These are phyloP conservation scores for Quercus suber DNA, from an alignment of 306 rosid species.

Conservation along the genomic window DNA sequence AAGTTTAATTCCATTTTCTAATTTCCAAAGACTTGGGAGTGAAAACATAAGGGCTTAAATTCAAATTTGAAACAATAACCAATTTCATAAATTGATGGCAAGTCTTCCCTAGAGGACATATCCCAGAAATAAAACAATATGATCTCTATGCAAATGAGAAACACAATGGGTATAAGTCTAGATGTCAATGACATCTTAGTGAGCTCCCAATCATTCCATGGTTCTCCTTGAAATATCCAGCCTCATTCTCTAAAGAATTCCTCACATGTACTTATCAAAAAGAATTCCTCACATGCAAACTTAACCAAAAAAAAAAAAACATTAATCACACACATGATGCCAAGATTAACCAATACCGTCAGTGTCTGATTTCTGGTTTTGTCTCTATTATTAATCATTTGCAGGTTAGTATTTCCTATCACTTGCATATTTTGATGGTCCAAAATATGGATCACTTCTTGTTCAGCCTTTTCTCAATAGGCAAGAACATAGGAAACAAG, in stretches of 20 bases:
- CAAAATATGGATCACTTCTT: background rate
- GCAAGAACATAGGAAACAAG: slow-evolving; percentile 4
- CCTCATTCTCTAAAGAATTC: background rate
- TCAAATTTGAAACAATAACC: background rate
- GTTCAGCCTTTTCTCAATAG: background rate
- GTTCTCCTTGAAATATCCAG: background rate
- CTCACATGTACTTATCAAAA: background rate
- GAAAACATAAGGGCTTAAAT: background rate
- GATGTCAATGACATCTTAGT: background rate
- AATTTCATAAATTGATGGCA: background rate
- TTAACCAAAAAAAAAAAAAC: background rate
- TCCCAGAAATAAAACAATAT: background rate
- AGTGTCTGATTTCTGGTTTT: background rate
- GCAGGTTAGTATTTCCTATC: background rate
- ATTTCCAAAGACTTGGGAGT: background rate
- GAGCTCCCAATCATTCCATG: background rate
- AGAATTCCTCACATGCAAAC: background rate
- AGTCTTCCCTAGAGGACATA: background rate
- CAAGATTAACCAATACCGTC: background rate
- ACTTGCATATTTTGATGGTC: background rate
- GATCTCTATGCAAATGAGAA: background rate
- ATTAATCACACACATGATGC: background rate
- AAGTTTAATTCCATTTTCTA: background rate
- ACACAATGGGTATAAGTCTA: background rate
- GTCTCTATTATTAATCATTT: background rate